Evolutionary conservation across 345 rosid genomes (phyloP).

Genomic region (Aethionema arabicum): DNA sequence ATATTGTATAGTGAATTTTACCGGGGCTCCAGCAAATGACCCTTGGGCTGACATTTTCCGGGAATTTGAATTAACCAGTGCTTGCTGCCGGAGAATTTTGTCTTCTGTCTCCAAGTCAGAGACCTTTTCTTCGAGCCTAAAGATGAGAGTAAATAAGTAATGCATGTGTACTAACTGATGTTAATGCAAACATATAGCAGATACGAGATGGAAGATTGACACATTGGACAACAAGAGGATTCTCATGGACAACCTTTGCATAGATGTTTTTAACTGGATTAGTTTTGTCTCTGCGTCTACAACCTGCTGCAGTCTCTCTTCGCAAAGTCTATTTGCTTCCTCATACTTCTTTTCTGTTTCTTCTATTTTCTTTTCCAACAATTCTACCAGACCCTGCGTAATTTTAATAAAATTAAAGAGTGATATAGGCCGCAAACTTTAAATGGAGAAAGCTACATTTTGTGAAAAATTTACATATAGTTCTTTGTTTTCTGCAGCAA

Average conservation of each 20-base stretch:
- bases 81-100: constrained; percentile 68
- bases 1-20: constrained; percentile 28
- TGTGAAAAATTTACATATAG: constrained; percentile 52
- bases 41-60: constrained; percentile 58
- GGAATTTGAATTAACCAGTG: constrained; percentile 48
- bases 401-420: constrained; percentile 17
- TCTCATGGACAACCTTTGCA: constrained; percentile 61
- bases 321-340: constrained; percentile 71
- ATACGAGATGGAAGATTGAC: constrained; percentile 1
- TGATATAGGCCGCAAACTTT: constrained; percentile 17
- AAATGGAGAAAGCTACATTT: background rate
- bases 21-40: constrained; percentile 51
- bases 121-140: constrained; percentile 82
- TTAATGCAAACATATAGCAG: constrained; percentile 10
- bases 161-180: constrained; percentile 1
- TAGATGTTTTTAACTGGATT: constrained; percentile 78
- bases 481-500: constrained; percentile 74
- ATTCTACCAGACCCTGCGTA: constrained; percentile 56
- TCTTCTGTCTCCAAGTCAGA: constrained; percentile 84
- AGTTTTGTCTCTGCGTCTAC: constrained; percentile 72
- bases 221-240: constrained; percentile 15
- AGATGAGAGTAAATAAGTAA: constrained; percentile 18
- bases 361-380: constrained; percentile 70
- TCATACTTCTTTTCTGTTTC: constrained; percentile 81
- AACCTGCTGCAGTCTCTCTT: constrained; percentile 80